phyloP scores from a whole-genome alignment of 2,329 filamentous ascomycete genomes.

The Rutstroemia sp. region DNA sequence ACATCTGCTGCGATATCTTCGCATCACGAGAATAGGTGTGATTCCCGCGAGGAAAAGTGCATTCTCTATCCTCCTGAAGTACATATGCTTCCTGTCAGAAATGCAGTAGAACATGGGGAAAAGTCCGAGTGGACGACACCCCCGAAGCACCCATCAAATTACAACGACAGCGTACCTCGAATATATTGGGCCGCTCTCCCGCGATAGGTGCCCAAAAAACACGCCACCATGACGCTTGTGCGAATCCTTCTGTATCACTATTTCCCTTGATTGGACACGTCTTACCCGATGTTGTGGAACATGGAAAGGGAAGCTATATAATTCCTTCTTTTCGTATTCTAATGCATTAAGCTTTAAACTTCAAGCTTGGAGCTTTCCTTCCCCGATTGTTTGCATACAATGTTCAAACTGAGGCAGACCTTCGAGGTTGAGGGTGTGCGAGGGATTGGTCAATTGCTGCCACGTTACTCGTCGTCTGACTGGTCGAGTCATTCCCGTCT shows the following conservation, averaged over 20 bases:
- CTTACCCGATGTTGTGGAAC: neutral
- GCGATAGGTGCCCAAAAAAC: neutral
- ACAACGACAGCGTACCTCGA: constrained; percentile 15
- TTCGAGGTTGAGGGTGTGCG: constrained; percentile 11
- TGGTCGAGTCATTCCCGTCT: neutral
- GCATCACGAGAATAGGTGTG: neutral
- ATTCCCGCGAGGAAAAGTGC: neutral
- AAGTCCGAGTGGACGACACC: constrained; percentile 10
- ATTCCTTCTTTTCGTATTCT: neutral
- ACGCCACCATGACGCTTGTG: neutral
- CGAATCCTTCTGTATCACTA: neutral
- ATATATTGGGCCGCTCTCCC: constrained; percentile 10
- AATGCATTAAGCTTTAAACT: neutral
- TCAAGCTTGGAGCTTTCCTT: neutral
- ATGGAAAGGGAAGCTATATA: constrained; percentile 4
- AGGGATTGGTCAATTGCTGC: constrained; percentile 15
- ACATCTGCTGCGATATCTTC: neutral
- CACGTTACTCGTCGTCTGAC: constrained; percentile 11
- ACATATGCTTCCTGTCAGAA: neutral
- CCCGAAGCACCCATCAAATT: constrained; percentile 16
- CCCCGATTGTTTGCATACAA: neutral
- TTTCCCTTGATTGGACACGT: constrained; percentile 8
- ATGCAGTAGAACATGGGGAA: constrained; percentile 2
- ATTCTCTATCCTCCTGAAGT: neutral
- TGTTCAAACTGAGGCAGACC: neutral